These are phyloP conservation scores for Cinnamomum chago DNA, from an alignment of 164 flowering plant genomes.

Conservation along the genomic window DNA sequence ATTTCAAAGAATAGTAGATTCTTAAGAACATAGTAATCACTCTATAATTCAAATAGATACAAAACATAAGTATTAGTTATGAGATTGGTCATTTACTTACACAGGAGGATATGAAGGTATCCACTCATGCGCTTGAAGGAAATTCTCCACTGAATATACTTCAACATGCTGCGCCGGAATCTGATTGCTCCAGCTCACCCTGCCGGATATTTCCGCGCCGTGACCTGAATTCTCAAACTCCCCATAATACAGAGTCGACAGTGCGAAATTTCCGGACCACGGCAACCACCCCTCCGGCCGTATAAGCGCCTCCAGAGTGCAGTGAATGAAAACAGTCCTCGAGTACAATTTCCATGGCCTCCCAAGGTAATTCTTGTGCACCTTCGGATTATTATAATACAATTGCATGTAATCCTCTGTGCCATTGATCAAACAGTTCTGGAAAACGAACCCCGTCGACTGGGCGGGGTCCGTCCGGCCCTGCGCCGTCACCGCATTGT, in stretches of 20 bases:
- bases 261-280: constrained; percentile 64
- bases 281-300: constrained; percentile 72
- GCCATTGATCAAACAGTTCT: constrained; percentile 59
- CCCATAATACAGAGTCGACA: constrained; percentile 71
- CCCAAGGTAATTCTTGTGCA: constrained; percentile 68
- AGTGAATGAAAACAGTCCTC: constrained; percentile 61
- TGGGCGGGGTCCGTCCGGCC: constrained; percentile 82
- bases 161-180: constrained; percentile 53
- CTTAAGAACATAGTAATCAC: too few relatives aligned
- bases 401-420: constrained; percentile 62
- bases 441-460: constrained; percentile 76
- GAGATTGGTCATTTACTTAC: neutral
- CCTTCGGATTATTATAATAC: constrained; percentile 43
- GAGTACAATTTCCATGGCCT: constrained; percentile 94
- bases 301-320: constrained; percentile 43
- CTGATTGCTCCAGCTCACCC: constrained; percentile 81
- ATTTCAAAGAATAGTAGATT: too few relatives aligned
- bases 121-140: constrained; percentile 85
- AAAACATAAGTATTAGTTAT: too few relatives aligned
- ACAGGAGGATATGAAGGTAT: constrained; percentile 5
- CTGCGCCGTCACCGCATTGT: constrained; percentile 13
- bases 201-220: constrained; percentile 35
- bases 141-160: constrained; percentile 57
- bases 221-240: constrained; percentile 62
- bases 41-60: too few relatives aligned